Evolutionary conservation across 345 rosid genomes (phyloP).

Genomic region (Mangifera indica): DNA sequence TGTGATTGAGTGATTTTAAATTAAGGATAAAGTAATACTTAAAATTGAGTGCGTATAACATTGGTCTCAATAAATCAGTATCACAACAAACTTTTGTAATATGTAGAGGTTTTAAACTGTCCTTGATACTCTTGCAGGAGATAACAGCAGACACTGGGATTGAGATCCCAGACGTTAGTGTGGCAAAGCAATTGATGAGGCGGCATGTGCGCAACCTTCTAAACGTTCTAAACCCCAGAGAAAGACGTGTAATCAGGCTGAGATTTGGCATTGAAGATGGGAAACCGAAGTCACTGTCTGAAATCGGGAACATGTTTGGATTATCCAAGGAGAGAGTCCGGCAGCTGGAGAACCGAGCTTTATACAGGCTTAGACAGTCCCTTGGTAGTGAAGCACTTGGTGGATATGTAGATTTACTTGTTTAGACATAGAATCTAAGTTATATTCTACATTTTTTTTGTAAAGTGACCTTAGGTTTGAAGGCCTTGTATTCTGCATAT

Average conservation of each 20-base stretch:
- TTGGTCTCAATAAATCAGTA: neutral
- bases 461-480: neutral
- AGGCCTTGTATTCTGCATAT: neutral
- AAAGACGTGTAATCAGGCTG: conserved; percentile 71
- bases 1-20: too few relatives aligned
- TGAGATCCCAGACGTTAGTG: conserved; percentile 59
- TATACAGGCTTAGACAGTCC: conserved; percentile 70
- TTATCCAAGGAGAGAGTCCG: conserved; percentile 75
- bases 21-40: too few relatives aligned
- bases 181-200: conserved; percentile 66
- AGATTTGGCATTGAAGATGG: conserved; percentile 76
- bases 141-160: conserved; percentile 63
- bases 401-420: conserved; percentile 61
- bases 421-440: conserved; percentile 27
- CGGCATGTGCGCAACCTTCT: conserved; percentile 62
- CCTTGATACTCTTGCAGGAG: conserved; percentile 45
- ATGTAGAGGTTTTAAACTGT: neutral
- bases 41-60: too few relatives aligned
- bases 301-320: conserved; percentile 59
- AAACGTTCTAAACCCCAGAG: conserved; percentile 53
- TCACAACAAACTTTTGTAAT: neutral
- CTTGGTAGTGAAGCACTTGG: conserved; percentile 51
- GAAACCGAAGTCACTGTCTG: conserved; percentile 57
- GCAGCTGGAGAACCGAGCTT: conserved; percentile 72
- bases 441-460: conserved; percentile 1